phyloP scores from a whole-genome alignment of 2,329 filamentous ascomycete species.

The Rasamsonia emersonii region DNA sequence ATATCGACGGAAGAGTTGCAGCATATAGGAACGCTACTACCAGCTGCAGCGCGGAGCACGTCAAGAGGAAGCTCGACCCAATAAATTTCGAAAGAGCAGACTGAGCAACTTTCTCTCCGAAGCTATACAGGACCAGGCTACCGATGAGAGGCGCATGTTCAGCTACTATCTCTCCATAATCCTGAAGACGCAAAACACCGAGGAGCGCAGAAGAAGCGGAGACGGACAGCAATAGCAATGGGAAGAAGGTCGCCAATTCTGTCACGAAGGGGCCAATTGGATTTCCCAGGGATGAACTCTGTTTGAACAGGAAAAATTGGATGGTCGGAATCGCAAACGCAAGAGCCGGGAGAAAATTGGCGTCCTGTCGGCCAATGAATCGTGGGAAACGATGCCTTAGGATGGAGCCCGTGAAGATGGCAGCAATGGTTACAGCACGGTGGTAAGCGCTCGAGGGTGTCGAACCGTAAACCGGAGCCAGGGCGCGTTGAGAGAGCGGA shows the following conservation, averaged over 20 bases:
- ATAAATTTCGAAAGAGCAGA: constrained; percentile 42
- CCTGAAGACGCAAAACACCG: constrained; percentile 51
- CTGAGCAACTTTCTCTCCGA: constrained; percentile 34
- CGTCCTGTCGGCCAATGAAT: constrained; percentile 42
- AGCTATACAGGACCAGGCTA: constrained; percentile 57
- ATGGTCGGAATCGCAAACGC: constrained; percentile 66
- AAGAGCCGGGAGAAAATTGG: constrained; percentile 57
- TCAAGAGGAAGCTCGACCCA: constrained; percentile 56
- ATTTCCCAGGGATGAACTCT: constrained; percentile 59
- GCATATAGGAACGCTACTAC: constrained; percentile 58
- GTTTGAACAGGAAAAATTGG: constrained; percentile 62
- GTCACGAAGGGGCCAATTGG: constrained; percentile 66
- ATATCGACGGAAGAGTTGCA: constrained; percentile 58
- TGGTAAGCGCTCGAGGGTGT: constrained; percentile 71
- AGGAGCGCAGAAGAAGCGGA: constrained; percentile 57
- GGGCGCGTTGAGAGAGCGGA: constrained; percentile 50
- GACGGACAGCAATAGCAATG: constrained; percentile 56
- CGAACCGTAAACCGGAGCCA: constrained; percentile 82
- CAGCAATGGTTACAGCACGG: constrained; percentile 54
- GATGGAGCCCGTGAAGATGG: constrained; percentile 64
- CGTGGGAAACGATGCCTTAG: constrained; percentile 47
- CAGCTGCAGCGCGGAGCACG: constrained; percentile 64
- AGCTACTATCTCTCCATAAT: constrained; percentile 47
- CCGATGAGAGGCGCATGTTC: constrained; percentile 58
- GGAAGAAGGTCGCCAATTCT: constrained; percentile 64